Conservation (phyloP, 129 eudicot species). For the Centaurea solstitialis region DNA sequence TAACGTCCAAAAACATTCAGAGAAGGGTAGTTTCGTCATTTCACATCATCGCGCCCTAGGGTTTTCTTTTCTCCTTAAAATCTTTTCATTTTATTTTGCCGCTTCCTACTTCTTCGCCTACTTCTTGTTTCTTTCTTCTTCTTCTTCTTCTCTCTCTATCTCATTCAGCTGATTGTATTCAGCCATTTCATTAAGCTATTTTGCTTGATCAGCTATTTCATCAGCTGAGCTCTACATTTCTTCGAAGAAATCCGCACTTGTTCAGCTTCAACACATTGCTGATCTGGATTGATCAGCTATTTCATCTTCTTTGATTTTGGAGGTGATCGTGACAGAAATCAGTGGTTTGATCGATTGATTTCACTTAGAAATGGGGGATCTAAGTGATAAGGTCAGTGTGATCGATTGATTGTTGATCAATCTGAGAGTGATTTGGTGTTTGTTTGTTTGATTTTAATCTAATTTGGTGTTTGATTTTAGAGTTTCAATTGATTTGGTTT, state of each 20-base stretch:
- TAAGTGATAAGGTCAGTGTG: constrained; percentile 63
- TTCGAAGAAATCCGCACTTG: not conserved
- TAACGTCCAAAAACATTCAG: constrained; percentile 31
- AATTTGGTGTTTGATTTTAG: not conserved
- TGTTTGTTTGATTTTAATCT: not conserved
- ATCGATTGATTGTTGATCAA: not conserved
- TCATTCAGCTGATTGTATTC: not conserved
- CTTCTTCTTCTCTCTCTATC: not conserved
- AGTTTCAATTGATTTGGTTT: not conserved
- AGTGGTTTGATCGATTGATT: not conserved
- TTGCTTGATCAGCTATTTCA: not conserved
- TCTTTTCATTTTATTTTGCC: constrained; percentile 35
- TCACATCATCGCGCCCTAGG: constrained; percentile 57
- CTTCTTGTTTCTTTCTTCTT: too few relatives aligned
- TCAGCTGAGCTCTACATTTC: constrained; percentile 3
- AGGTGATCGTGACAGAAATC: constrained; percentile 3
- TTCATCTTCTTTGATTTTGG: not conserved
- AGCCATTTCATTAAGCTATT: too few relatives aligned
- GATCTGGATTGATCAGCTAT: too few relatives aligned
- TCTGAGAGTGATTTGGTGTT: not conserved
- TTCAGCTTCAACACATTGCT: too few relatives aligned
- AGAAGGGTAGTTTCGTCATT: constrained; percentile 49
- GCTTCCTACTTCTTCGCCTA: constrained; percentile 39
- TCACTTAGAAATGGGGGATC: constrained; percentile 57
- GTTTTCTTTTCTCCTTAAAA: constrained; percentile 55